Percentiles rank a stretch among this genome's conserved stretches.
phyloP scores from a whole-genome alignment of 352 stramenopile species.

The Globisporangium paroecandrum region DNA sequence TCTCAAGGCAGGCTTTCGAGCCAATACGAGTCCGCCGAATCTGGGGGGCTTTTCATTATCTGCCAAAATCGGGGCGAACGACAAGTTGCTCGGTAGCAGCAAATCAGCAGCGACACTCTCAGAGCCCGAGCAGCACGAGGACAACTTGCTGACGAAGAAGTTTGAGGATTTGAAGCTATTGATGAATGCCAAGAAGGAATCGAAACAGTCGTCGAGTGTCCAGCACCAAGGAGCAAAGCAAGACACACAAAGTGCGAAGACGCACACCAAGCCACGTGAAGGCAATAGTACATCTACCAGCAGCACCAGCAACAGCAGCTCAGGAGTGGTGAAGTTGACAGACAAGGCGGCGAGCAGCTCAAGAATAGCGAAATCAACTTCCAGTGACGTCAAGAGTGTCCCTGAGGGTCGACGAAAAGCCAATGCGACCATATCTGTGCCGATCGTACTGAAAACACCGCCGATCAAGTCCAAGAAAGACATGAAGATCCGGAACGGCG shows the following conservation, averaged over 20 bases:
- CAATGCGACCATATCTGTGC: neutral
- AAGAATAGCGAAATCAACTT: neutral
- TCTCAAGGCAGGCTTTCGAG: neutral
- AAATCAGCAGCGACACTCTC: constrained; percentile 17
- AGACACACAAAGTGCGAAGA: neutral
- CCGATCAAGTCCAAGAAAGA: constrained; percentile 30
- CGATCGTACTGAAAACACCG: constrained; percentile 13
- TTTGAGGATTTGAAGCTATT: constrained; percentile 63
- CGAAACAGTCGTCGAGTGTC: neutral
- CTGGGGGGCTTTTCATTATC: constrained; percentile 9
- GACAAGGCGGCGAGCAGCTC: neutral
- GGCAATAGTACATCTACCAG: neutral
- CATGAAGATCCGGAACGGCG: constrained; percentile 35
- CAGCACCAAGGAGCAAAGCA: neutral
- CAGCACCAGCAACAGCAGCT: neutral
- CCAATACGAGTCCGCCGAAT: constrained; percentile 15
- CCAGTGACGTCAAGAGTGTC: neutral
- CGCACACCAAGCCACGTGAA: constrained; percentile 1
- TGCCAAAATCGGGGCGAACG: neutral
- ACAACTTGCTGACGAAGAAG: constrained; percentile 46
- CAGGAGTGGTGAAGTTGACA: neutral
- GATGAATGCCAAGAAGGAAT: constrained; percentile 41
- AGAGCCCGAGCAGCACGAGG: constrained; percentile 5
- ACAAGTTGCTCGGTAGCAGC: constrained; percentile 15
- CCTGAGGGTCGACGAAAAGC: neutral